Percentiles rank a stretch among this genome's conserved stretches.
Conservation (phyloP, 306 rosid genomes). For the Begonia peltatifolia region DNA sequence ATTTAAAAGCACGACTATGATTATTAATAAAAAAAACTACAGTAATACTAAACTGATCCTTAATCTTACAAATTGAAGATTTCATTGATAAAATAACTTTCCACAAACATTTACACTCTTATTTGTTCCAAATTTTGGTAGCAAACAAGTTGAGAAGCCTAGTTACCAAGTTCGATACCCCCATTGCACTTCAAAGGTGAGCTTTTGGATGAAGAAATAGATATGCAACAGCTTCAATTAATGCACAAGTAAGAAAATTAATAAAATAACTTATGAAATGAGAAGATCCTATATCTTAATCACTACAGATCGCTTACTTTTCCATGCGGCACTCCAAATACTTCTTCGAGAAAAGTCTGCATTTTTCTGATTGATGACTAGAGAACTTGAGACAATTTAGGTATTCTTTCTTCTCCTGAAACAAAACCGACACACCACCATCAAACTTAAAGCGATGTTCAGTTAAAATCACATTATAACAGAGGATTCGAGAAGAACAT, state of each 20-base stretch:
- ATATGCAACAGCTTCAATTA: no score
- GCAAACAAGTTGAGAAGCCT: no score
- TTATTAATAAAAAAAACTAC: no score
- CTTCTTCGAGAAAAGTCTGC: constrained; percentile 65
- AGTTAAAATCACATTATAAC: not conserved
- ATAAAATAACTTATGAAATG: constrained; percentile 5
- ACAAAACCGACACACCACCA: constrained; percentile 5
- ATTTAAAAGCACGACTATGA: no score
- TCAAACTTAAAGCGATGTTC: constrained; percentile 1
- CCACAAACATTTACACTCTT: no score
- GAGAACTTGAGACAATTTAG: constrained; percentile 60
- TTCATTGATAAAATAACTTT: no score
- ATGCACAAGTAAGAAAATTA: not conserved
- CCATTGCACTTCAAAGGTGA: no score
- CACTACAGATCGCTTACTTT: constrained; percentile 34
- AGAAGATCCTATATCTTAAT: not conserved
- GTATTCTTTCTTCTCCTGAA: constrained; percentile 84
- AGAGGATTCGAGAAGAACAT: not conserved
- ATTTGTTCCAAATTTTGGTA: no score
- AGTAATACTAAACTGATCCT: no score
- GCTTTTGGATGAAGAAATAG: no score
- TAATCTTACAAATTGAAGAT: no score
- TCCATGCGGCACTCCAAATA: constrained; percentile 85
- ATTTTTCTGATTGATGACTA: constrained; percentile 60
- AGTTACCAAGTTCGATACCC: no score